Evolutionary conservation across 148 eudicot genomes (phyloP), one percentile per base, ranked within the genome.

Genomic region (Vaccinium corymbosum): DNA sequence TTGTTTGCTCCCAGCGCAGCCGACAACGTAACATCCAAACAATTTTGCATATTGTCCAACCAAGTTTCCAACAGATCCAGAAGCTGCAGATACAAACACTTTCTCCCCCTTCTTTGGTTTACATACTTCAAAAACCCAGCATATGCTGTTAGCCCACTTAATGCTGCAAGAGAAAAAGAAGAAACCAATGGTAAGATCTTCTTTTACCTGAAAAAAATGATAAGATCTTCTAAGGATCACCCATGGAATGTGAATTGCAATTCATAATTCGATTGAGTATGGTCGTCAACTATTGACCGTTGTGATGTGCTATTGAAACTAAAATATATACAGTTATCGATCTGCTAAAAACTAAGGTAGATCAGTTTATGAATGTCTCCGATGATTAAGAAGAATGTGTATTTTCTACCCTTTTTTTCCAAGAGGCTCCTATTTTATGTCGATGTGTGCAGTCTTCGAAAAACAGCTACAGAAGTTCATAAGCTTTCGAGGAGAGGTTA

Each of bases 41-140:
- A 90, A 86, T 84, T 94, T 94, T 0, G 97, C 97, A 76, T 86
- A 93, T 51, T 92, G 97, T 15, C 97, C 93, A 3, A 93, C 97
- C 50, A 92, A 75, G 87, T 89, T 83, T n/a, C 92, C 97, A 2
- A 90, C 91, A 11, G 94, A 89, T n/a, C 97, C 97, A 66, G 92
- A 84, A 73, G 97, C 94, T 81, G 92, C 87, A 42, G 97, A 92
- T n/a, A 93, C 93, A 81, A 93, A 91, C 42, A 93, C 86, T 64
- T 61, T 91, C 78, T 92, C 94, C 52, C 94, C 93, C 53, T 90
- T 90, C 78, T 86, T 93, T 2, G 94, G 93, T 80, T 90, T 87
- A 61, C 94, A 86, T 42, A 91, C 46, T 71, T 88, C 70, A 89
- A 91, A 83, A 94, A 82, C 38, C 94, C 94, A 42, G 29, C 83